Evolutionary conservation across 345 rosid species (phyloP).

Genomic region (Excoecaria cochinchinensis): DNA sequence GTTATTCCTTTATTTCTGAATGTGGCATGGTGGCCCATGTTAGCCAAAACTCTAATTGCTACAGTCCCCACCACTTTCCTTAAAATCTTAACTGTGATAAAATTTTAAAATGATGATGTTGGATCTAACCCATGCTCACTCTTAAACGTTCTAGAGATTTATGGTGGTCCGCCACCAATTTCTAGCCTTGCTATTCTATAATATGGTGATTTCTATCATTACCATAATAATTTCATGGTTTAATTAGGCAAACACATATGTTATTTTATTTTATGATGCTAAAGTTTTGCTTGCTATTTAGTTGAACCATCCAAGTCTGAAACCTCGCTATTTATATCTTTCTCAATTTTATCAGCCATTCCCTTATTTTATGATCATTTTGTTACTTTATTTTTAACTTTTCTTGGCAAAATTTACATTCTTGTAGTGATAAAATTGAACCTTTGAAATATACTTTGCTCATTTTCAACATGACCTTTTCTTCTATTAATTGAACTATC

Average conservation of each 20-base stretch:
- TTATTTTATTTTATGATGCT: conserved; percentile 8
- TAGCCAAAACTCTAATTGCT: conserved; percentile 35
- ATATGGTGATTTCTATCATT: conserved; percentile 21
- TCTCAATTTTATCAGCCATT: neutral
- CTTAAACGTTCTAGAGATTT: neutral
- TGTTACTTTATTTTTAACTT: neutral
- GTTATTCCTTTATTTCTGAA: conserved; percentile 11
- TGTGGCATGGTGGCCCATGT: conserved; percentile 36
- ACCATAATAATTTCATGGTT: conserved; percentile 9
- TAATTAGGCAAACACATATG: neutral
- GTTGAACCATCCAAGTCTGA: conserved; percentile 9
- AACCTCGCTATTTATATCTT: neutral
- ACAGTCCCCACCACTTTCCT: conserved; percentile 43
- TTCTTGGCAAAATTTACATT: neutral
- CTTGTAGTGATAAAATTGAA: neutral
- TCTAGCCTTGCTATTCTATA: neutral
- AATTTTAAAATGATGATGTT: conserved; percentile 40
- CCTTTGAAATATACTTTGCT: too few relatives aligned
- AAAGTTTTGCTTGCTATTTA: neutral
- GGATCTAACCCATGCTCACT: conserved; percentile 24
- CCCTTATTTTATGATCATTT: neutral
- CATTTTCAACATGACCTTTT: too few relatives aligned
- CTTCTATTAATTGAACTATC: too few relatives aligned
- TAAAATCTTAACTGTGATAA: conserved; percentile 28
- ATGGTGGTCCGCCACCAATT: conserved; percentile 19